Evolutionary conservation across 331 rosid species (phyloP), one percentile per base, ranked within the genome.

Genomic region (Pyracantha coccinea): DNA sequence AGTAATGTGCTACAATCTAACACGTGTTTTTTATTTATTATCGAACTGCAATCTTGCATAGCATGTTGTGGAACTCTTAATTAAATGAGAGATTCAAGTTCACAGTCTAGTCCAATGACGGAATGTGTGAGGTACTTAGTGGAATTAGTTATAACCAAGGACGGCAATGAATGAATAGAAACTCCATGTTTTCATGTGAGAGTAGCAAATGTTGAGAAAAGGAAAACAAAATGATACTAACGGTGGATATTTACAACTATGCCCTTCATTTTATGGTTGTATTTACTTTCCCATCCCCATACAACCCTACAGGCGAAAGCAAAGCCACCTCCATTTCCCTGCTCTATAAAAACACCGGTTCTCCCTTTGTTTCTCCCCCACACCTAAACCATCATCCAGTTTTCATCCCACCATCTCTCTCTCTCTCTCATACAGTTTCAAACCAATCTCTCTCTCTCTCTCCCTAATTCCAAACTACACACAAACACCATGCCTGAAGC

Each of bases 401-500:
- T 77, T 33, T 72, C 23, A 29, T 33, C 25, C 33, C 66, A 9
- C 13, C 55, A 77, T 72, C 28, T 76, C 72, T 77, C 65, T 72
- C 64, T 9, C 12, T 35, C 12, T 35, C 44, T 8, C 44, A 35
- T 35, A 35, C 44, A 35, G 44, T 35, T 35, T 35, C 44, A 35
- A 35, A 2, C 44, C 44, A 35, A 35, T 35, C 44, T 35, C 44
- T 35, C 44, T 35, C 13, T 38, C 25, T 27, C 47, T 50, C 47
- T 38, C 69, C 11, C 69, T 67, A 0, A 9, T 9, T 9, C 23
- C 6, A 28, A 24, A 59, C 21, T 14, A 8, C 35, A 58, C 45
- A 38, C 38, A 69, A 53, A 38, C 50, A 81, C 69, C 88, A 94
- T 94, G 99, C 97, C 97, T 72, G 97, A 90, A 83, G 97, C 91